Percentiles rank a stretch among this genome's conserved stretches.
Conservation (phyloP, 805 yeast species). For the Yarrowia osloensis region DNA sequence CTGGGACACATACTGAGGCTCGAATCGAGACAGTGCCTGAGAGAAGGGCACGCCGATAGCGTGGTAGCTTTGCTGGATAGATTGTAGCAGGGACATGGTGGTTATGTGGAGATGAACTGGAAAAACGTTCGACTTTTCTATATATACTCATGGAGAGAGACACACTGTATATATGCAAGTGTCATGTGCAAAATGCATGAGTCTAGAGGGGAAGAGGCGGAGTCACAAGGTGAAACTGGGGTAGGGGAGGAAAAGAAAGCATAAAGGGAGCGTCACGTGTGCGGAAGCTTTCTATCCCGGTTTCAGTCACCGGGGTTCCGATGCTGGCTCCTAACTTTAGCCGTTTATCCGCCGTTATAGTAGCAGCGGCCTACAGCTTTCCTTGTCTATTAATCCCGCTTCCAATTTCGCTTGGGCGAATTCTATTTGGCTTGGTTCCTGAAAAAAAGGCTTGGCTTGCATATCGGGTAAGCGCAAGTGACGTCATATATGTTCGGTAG, state of each 20-base stretch:
- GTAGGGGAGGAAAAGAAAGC: not conserved
- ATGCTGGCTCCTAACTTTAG: not conserved
- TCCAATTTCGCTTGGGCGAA: not conserved
- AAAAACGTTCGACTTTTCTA: not conserved
- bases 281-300: not conserved
- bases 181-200: slow-evolving; percentile 8
- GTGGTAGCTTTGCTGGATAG: slow-evolving; percentile 13
- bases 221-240: slow-evolving; percentile 1
- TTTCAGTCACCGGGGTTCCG: not conserved
- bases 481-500: not conserved
- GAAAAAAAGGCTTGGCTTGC: slow-evolving; percentile 27
- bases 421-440: not conserved
- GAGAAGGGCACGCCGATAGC: slow-evolving; percentile 15
- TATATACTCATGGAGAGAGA: not conserved
- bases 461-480: not conserved
- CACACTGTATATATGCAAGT: not conserved
- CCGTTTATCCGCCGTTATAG: not conserved
- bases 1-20: not conserved
- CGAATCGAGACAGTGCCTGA: slow-evolving; percentile 2
- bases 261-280: not conserved
- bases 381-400: slow-evolving; percentile 6
- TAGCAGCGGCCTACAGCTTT: not conserved
- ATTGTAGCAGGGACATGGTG: not conserved
- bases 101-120: not conserved
- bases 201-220: slow-evolving; percentile 2